Percentiles rank a stretch among this genome's conserved stretches.
phyloP scores from a whole-genome alignment of 2,329 filamentous ascomycete genomes.

The Endoconidiophora polonica region DNA sequence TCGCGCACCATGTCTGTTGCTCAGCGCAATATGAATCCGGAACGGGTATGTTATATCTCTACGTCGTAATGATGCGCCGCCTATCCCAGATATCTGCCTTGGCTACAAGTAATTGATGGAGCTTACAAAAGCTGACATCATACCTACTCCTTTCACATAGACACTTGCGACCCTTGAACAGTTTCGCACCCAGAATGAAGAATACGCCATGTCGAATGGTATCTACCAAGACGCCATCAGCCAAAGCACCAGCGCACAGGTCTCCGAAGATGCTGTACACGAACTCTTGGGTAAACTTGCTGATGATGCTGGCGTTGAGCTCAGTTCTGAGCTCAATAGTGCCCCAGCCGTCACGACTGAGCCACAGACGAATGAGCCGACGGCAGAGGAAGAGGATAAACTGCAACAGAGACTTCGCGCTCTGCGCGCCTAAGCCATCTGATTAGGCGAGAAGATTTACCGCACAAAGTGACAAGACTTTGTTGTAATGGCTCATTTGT shows the following conservation, averaged over 20 bases:
- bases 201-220: slow-evolving; percentile 47
- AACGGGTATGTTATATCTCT: slow-evolving; percentile 25
- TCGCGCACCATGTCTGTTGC: slow-evolving; percentile 41
- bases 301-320: slow-evolving; percentile 72
- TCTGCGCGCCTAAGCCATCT: slow-evolving; percentile 28
- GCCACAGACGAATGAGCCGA: slow-evolving; percentile 46
- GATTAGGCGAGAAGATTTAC: too few species aligned
- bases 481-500: not conserved
- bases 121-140: not conserved
- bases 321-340: slow-evolving; percentile 54
- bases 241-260: slow-evolving; percentile 54
- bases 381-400: slow-evolving; percentile 63
- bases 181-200: slow-evolving; percentile 45
- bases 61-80: not conserved
- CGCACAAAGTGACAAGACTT: not conserved
- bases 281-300: slow-evolving; percentile 71
- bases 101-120: not conserved
- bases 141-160: slow-evolving; percentile 16
- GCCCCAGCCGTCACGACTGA: slow-evolving; percentile 40
- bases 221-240: slow-evolving; percentile 79
- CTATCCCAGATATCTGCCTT: not conserved
- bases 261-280: slow-evolving; percentile 73
- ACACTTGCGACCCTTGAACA: slow-evolving; percentile 44
- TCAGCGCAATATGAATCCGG: slow-evolving; percentile 41
- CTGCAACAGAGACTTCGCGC: slow-evolving; percentile 45